Evolutionary conservation across 768 basidiomycete genomes (phyloP), one percentile per base, ranked within the genome.

Genomic region (Cystoderma amianthinum): DNA sequence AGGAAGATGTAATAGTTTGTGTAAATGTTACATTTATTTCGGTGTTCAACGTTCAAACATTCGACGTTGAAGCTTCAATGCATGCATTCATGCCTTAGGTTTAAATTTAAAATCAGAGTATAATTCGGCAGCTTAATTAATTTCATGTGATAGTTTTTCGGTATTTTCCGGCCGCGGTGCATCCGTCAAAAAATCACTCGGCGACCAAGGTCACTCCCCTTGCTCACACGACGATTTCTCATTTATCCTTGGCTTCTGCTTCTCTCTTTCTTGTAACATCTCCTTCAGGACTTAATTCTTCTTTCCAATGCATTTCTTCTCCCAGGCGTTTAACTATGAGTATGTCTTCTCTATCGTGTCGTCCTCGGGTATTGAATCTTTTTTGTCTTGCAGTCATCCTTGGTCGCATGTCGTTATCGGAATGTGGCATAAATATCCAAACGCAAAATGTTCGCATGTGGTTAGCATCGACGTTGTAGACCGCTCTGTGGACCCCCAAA

Each of bases 361-460:
- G 44, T 20, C 9, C 38, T 23, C 20, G 35, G 41, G 43, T 38
- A 30, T 30, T 15, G 9, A 52, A 32, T 34, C 33, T 43, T 36
- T 43, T 44, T 43, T n/a, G n/a, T 41, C 4, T 33, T 34, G 39
- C 51, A 96, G 92, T 47, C 89, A 92, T 57, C 75, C 90, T 32
- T 94, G 92, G 84, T 74, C 82, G 45, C 89, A 91, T 67, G 90
- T 94, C 50, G 80, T 92, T 47, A 83, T 86, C 56, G 88, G 87
- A 48, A 87, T 95, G 74, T 93, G 90, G 85, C 82, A 85, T 50
- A 96, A 96, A 72, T 96, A 96, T 62, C 93, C 93, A 39, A 95
- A 95, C 60, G 85, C 91, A 40, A 86, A 86, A 54, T 91, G 89
- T 63, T 76, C 85, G 17, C 90, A 92, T 59, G 90, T 92, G 50